Percentiles rank a stretch among this genome's conserved stretches.
phyloP scores from a whole-genome alignment of 768 basidiomycete species.

The Suillus sp. region DNA sequence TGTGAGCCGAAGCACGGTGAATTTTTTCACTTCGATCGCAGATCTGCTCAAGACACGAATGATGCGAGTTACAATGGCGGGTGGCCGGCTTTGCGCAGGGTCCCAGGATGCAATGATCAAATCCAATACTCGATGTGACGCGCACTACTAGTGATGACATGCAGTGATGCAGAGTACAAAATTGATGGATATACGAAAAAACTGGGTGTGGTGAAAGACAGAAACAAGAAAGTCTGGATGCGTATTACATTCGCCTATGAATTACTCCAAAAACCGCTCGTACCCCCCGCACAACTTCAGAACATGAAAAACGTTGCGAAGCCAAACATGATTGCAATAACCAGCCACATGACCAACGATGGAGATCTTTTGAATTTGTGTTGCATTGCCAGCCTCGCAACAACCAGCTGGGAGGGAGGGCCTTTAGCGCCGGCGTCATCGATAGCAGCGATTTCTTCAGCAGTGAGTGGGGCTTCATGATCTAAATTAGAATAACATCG shows the following conservation, averaged over 20 bases:
- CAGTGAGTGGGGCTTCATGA: constrained; percentile 49
- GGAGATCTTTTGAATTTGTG: not conserved
- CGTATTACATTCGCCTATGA: not conserved
- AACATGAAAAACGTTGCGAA: not conserved
- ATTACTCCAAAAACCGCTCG: too few relatives aligned
- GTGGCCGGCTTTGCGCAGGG: not conserved
- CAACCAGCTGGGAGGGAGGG: constrained; percentile 35
- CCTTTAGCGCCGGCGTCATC: constrained; percentile 62
- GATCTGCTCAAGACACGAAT: not conserved
- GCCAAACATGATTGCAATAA: not conserved
- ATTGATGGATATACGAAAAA: not conserved
- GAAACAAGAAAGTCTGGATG: not conserved
- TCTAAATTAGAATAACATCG: not conserved
- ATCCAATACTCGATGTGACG: not conserved
- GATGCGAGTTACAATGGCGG: not conserved
- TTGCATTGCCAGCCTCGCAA: not conserved
- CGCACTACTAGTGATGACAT: not conserved
- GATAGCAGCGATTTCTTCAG: constrained; percentile 62
- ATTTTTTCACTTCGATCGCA: not conserved
- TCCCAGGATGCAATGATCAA: not conserved
- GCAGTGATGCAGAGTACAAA: not conserved
- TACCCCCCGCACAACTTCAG: too few relatives aligned
- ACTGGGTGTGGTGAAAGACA: not conserved
- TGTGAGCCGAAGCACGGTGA: too few relatives aligned
- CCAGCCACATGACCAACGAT: not conserved